Conservation (phyloP, 164 flowering plant species). For the Santalum album region DNA sequence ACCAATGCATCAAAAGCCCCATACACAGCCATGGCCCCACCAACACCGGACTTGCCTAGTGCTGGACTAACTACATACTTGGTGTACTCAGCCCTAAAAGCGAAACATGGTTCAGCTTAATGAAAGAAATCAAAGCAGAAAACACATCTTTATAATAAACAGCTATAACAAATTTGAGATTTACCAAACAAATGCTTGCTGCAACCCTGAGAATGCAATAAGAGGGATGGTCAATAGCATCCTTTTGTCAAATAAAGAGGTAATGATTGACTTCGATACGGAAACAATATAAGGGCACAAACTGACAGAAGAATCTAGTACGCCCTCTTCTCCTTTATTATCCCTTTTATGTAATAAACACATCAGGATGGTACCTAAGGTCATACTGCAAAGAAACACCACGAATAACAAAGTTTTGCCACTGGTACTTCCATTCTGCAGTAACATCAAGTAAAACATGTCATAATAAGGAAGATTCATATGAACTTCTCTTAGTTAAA, state of each 20-base stretch:
- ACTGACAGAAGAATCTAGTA: conserved; percentile 27
- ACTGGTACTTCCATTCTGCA: conserved; percentile 64
- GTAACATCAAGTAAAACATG: conserved; percentile 1
- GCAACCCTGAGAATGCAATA: conserved; percentile 85
- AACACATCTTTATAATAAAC: background rate
- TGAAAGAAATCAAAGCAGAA: background rate
- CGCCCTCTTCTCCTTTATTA: conserved; percentile 26
- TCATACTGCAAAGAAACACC: conserved; percentile 76
- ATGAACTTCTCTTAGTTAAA: too few species aligned
- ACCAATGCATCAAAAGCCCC: conserved; percentile 91
- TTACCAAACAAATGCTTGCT: conserved; percentile 96
- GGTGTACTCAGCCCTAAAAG: conserved; percentile 75
- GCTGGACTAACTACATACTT: conserved; percentile 66
- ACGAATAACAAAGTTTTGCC: conserved; percentile 65
- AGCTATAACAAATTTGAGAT: background rate
- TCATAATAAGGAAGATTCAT: too few species aligned
- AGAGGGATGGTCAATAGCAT: conserved; percentile 82
- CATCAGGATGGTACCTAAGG: conserved; percentile 73
- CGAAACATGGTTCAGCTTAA: background rate
- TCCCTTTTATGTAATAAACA: conserved; percentile 61
- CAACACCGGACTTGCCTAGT: conserved; percentile 85
- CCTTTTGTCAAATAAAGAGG: conserved; percentile 49
- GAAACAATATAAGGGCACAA: conserved; percentile 34
- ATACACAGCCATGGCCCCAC: conserved; percentile 91
- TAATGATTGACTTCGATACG: conserved; percentile 30